Percentiles rank a stretch among this genome's conserved stretches.
phyloP scores from a whole-genome alignment of 129 eudicot species.

The Flaveria ramosissima region DNA sequence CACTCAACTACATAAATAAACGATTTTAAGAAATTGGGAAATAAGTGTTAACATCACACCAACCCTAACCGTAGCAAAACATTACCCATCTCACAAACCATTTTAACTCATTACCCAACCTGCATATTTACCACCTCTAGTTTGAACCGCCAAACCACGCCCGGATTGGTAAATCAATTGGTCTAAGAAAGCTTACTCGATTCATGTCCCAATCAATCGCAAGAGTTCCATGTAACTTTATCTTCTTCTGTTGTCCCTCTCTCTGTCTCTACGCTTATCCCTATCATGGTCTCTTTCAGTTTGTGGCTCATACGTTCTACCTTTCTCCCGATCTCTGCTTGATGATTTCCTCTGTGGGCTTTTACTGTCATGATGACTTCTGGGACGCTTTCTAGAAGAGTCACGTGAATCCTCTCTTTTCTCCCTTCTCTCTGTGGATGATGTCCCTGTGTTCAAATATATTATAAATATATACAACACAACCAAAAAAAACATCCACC shows the following conservation, averaged over 20 bases:
- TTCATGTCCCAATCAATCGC: not conserved
- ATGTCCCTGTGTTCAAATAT: slow-evolving; percentile 41
- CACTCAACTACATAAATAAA: too few relatives aligned
- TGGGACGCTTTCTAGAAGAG: slow-evolving; percentile 63
- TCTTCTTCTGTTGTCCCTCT: slow-evolving; percentile 43
- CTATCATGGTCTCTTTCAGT: slow-evolving; percentile 41
- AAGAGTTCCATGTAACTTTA: not conserved
- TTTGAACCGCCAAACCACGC: not conserved
- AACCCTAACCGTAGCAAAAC: not conserved
- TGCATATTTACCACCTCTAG: not conserved
- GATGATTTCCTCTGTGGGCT: slow-evolving; percentile 71
- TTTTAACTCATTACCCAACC: not conserved
- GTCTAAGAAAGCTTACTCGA: slow-evolving; percentile 10
- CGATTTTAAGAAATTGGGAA: not conserved
- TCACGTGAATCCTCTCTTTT: slow-evolving; percentile 63
- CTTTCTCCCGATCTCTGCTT: slow-evolving; percentile 52
- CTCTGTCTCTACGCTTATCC: slow-evolving; percentile 47
- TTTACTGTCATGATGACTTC: slow-evolving; percentile 60
- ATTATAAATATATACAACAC: not conserved
- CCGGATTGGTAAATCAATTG: not conserved
- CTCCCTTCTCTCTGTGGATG: slow-evolving; percentile 60
- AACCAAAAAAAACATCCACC: not conserved
- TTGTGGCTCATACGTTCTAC: slow-evolving; percentile 45
- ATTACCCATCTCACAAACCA: not conserved
- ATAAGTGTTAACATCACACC: not conserved